A percentile compares a stretch with the other conserved stretches of the same genome.
Conservation (phyloP, 2,329 filamentous ascomycete species). For the Fusarium sp. region DNA sequence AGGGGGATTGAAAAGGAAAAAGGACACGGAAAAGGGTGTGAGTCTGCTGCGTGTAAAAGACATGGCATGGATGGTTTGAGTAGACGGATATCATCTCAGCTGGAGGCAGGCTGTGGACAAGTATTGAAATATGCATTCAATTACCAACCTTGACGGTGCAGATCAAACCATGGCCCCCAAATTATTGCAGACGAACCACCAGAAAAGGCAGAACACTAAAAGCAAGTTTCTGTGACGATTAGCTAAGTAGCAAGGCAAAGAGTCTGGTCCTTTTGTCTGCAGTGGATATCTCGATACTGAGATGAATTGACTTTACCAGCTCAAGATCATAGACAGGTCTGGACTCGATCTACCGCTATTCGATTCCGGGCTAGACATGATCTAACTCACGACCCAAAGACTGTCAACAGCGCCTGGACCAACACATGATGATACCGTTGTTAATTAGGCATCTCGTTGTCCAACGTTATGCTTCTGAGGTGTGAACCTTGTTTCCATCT, state of each 20-base stretch:
- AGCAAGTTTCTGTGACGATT: background rate
- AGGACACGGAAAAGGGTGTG: background rate
- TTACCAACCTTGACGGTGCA: slow-evolving; percentile 3
- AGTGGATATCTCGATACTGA: background rate
- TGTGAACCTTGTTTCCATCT: slow-evolving; percentile 30
- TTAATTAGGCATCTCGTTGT: background rate
- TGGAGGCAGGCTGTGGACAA: background rate
- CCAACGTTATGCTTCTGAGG: slow-evolving; percentile 28
- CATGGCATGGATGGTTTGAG: too few relatives aligned
- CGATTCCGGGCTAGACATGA: background rate
- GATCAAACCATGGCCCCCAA: slow-evolving; percentile 2
- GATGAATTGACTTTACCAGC: background rate
- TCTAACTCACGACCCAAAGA: background rate
- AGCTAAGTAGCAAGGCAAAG: background rate
- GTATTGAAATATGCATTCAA: background rate
- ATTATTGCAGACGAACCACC: background rate
- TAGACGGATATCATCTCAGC: background rate
- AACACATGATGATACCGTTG: background rate
- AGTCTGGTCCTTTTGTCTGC: slow-evolving; percentile 10
- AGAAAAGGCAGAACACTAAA: background rate
- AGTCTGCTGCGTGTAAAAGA: background rate
- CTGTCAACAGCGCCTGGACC: slow-evolving; percentile 6
- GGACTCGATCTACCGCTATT: slow-evolving; percentile 2
- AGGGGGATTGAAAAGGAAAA: background rate
- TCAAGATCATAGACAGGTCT: background rate